Conservation (phyloP, 768 basidiomycete genomes). For the Collybia mongolica region DNA sequence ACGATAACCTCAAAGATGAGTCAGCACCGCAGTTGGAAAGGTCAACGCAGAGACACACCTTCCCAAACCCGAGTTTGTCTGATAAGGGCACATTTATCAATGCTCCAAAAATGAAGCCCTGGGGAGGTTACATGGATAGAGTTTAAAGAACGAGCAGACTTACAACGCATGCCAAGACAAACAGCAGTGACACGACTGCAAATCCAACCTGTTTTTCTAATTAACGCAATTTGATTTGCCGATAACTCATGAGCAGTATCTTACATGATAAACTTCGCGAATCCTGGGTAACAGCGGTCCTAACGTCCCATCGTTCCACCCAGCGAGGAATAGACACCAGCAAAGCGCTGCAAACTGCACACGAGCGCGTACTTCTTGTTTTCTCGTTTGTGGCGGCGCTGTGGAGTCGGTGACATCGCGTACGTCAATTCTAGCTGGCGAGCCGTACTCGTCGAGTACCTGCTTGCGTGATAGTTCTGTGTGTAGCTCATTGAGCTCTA, state of each 20-base stretch:
- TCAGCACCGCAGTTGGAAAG: neutral
- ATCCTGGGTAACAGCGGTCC: conserved; percentile 77
- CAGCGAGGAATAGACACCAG: conserved; percentile 56
- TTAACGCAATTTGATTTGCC: neutral
- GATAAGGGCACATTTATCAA: conserved; percentile 25
- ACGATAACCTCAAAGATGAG: conserved; percentile 19
- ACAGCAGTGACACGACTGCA: conserved; percentile 53
- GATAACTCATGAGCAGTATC: conserved; percentile 30
- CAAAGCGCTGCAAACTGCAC: conserved; percentile 58
- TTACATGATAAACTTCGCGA: conserved; percentile 54
- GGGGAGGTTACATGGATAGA: neutral
- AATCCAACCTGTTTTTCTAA: conserved; percentile 39
- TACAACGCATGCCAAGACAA: conserved; percentile 48
- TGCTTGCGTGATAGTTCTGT: too few species aligned
- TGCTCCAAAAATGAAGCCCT: conserved; percentile 29
- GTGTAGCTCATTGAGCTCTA: too few species aligned
- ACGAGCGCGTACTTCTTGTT: conserved; percentile 20
- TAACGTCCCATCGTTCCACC: conserved; percentile 78
- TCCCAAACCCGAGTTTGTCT: conserved; percentile 26
- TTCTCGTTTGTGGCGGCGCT: conserved; percentile 12
- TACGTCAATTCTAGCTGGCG: too few species aligned
- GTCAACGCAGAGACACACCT: conserved; percentile 12
- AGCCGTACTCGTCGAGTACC: too few species aligned
- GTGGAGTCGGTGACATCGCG: neutral
- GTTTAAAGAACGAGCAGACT: conserved; percentile 5